These are phyloP conservation scores for Acer saccharum DNA, from an alignment of 345 rosid genomes.

Conservation along the genomic window DNA sequence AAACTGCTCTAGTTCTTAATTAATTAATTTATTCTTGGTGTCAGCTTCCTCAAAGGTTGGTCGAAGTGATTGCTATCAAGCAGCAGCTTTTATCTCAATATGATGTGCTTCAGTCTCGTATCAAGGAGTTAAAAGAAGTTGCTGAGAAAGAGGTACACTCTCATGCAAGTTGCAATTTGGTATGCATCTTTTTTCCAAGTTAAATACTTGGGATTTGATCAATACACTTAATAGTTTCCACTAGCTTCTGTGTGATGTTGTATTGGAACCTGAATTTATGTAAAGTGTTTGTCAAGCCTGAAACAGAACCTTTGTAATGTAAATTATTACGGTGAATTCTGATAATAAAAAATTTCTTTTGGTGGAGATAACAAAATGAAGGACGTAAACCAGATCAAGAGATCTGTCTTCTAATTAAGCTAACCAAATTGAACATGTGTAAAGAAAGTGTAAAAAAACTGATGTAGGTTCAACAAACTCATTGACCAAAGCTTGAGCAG, in stretches of 20 bases:
- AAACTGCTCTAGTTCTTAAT: not conserved
- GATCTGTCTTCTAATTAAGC: not conserved
- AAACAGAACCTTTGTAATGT: not conserved
- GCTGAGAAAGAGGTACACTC: slow-evolving; percentile 76
- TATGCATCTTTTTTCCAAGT: not conserved
- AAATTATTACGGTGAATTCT: not conserved
- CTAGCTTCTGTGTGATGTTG: not conserved
- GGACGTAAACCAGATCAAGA: slow-evolving; percentile 1
- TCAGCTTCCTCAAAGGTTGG: slow-evolving; percentile 86
- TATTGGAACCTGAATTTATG: not conserved
- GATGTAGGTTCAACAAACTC: not conserved
- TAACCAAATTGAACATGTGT: not conserved
- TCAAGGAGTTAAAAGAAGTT: slow-evolving; percentile 76
- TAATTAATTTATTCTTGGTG: slow-evolving; percentile 24
- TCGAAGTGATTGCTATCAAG: slow-evolving; percentile 61
- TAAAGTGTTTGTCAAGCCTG: slow-evolving; percentile 1
- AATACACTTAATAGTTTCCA: not conserved
- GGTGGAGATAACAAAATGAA: not conserved
- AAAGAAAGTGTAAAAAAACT: not conserved
- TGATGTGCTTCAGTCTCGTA: slow-evolving; percentile 82
- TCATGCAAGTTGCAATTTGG: not conserved
- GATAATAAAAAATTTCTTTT: not conserved
- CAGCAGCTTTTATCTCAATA: slow-evolving; percentile 92
- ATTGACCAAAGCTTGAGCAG: not conserved
- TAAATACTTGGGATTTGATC: not conserved